phyloP scores from a whole-genome alignment of 2,329 filamentous ascomycete genomes.

The Phaeosphaeriaceae sp. region DNA sequence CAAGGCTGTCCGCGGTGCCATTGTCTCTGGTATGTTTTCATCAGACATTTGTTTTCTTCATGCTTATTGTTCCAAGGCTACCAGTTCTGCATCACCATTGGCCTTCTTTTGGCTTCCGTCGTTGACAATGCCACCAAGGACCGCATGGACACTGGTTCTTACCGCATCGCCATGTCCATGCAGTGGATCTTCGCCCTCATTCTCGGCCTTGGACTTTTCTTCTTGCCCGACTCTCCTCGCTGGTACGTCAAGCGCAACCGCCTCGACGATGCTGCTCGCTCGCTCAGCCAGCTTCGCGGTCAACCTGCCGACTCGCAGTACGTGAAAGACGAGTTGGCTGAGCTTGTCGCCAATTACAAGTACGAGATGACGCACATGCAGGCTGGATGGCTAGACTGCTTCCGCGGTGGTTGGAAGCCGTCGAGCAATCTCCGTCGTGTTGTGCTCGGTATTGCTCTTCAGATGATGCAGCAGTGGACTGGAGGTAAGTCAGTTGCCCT shows the following conservation, averaged over 20 bases:
- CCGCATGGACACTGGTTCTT: slow-evolving; percentile 68
- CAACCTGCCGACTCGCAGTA: slow-evolving; percentile 75
- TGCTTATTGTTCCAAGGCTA: slow-evolving; percentile 64
- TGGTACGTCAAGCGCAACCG: slow-evolving; percentile 83
- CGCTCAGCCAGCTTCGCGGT: slow-evolving; percentile 74
- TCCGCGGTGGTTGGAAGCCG: slow-evolving; percentile 61
- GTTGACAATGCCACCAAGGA: slow-evolving; percentile 76
- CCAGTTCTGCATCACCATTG: slow-evolving; percentile 84
- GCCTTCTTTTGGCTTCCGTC: slow-evolving; percentile 75
- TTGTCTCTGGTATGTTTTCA: slow-evolving; percentile 57
- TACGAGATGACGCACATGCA: slow-evolving; percentile 68
- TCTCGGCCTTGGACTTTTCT: slow-evolving; percentile 72
- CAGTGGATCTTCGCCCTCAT: slow-evolving; percentile 84
- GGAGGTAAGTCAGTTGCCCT: slow-evolving; percentile 52
- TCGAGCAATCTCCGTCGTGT: slow-evolving; percentile 60
- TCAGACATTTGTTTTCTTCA: not conserved
- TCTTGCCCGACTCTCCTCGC: slow-evolving; percentile 85
- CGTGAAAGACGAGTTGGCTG: slow-evolving; percentile 79
- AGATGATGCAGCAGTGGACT: slow-evolving; percentile 65
- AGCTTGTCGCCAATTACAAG: slow-evolving; percentile 89
- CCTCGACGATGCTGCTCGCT: slow-evolving; percentile 67
- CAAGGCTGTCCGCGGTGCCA: slow-evolving; percentile 75
- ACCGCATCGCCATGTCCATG: slow-evolving; percentile 77
- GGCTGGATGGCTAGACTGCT: slow-evolving; percentile 72
- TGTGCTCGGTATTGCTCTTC: slow-evolving; percentile 55